phyloP scores from a whole-genome alignment of 352 stramenopile genomes.

The Globisporangium iwayamae region DNA sequence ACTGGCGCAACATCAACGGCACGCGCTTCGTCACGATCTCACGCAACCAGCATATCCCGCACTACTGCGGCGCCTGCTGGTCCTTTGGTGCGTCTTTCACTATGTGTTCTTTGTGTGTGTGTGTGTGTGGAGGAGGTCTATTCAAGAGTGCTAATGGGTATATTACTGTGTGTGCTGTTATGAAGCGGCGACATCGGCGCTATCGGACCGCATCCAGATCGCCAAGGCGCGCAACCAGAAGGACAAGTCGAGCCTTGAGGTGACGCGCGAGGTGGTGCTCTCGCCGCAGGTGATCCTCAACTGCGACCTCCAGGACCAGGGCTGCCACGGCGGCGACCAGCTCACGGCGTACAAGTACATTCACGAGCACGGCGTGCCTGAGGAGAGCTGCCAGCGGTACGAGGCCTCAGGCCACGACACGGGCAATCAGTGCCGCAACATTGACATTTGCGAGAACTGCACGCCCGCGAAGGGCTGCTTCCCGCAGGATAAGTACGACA shows the following conservation, averaged over 20 bases:
- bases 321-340: constrained; percentile 92
- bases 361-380: constrained; percentile 88
- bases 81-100: constrained; percentile 51
- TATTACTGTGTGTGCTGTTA: not conserved
- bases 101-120: not conserved
- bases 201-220: constrained; percentile 86
- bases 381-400: constrained; percentile 95
- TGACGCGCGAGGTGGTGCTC: constrained; percentile 76
- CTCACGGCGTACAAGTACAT: constrained; percentile 92
- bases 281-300: constrained; percentile 87
- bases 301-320: constrained; percentile 80
- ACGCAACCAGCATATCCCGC: constrained; percentile 83
- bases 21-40: constrained; percentile 82
- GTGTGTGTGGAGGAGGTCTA: not conserved
- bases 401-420: constrained; percentile 89
- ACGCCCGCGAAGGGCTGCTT: constrained; percentile 75
- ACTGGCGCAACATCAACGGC: constrained; percentile 88
- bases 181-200: constrained; percentile 72
- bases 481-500: constrained; percentile 90
- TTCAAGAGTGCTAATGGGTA: not conserved
- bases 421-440: constrained; percentile 76
- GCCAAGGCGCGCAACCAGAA: constrained; percentile 55
- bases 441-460: constrained; percentile 94
- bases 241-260: constrained; percentile 53
- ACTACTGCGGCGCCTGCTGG: constrained; percentile 90